These are phyloP conservation scores for Zymoseptoria brevis DNA, from an alignment of 2,329 filamentous ascomycete species.

Conservation along the genomic window DNA sequence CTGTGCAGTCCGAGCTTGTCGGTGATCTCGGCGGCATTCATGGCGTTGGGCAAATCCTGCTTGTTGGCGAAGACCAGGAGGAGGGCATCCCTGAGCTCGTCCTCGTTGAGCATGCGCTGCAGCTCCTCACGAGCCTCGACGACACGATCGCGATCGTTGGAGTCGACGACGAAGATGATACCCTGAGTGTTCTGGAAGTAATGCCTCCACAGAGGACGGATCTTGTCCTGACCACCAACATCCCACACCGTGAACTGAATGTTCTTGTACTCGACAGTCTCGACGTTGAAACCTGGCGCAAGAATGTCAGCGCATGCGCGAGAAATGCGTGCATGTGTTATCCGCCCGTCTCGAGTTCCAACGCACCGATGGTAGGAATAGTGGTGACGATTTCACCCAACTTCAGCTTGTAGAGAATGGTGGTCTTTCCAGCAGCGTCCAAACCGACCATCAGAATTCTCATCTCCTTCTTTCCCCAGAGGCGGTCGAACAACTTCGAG, in stretches of 20 bases:
- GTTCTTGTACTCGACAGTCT: constrained; percentile 98
- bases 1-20: constrained; percentile 99
- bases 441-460: constrained; percentile 95
- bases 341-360: neutral
- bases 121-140: constrained; percentile 89
- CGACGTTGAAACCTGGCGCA: constrained; percentile 77
- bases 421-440: constrained; percentile 97
- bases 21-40: constrained; percentile 99
- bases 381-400: constrained; percentile 96
- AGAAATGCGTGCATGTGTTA: neutral
- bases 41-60: constrained; percentile 93
- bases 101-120: constrained; percentile 94
- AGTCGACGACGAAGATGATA: constrained; percentile 97
- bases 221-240: constrained; percentile 98
- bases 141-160: constrained; percentile 81
- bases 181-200: constrained; percentile 96
- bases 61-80: constrained; percentile 97
- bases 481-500: constrained; percentile 95
- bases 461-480: constrained; percentile 99
- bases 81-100: constrained; percentile 93
- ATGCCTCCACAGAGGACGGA: constrained; percentile 91
- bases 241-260: constrained; percentile 99
- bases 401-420: constrained; percentile 98
- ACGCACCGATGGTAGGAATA: constrained; percentile 79
- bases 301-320: constrained; percentile 5